Percentiles rank a stretch among this genome's conserved stretches.
Conservation (phyloP, 2,329 filamentous ascomycete species). For the Fulvia fulva region DNA sequence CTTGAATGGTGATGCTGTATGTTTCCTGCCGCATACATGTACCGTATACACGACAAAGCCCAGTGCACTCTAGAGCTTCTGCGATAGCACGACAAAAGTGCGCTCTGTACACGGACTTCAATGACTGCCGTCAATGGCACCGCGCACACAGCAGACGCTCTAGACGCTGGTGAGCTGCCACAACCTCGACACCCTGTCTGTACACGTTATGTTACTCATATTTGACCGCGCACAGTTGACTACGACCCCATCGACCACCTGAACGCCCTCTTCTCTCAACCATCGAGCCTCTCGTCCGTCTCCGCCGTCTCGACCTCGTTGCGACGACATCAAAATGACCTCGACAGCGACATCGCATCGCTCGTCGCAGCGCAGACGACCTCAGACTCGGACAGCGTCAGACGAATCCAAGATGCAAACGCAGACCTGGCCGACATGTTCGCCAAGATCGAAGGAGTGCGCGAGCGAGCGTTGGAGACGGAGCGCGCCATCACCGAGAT, state of each 20-base stretch:
- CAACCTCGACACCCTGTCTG: neutral
- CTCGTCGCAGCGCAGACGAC: slow-evolving; percentile 74
- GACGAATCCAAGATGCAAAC: slow-evolving; percentile 88
- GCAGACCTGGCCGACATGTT: slow-evolving; percentile 85
- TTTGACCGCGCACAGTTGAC: slow-evolving; percentile 53
- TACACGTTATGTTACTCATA: neutral
- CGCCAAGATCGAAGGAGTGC: slow-evolving; percentile 89
- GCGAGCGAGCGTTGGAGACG: slow-evolving; percentile 81
- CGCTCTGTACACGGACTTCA: neutral
- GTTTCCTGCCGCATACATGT: too few species aligned
- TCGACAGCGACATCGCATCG: slow-evolving; percentile 70
- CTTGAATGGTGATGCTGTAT: too few species aligned
- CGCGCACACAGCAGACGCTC: slow-evolving; percentile 12
- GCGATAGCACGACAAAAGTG: neutral
- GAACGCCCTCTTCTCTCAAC: slow-evolving; percentile 88
- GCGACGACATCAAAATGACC: slow-evolving; percentile 71
- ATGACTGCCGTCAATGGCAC: slow-evolving; percentile 17
- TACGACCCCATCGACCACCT: slow-evolving; percentile 93
- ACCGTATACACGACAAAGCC: too few species aligned
- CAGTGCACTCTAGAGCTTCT: too few species aligned
- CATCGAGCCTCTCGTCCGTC: slow-evolving; percentile 76
- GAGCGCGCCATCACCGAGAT: slow-evolving; percentile 96
- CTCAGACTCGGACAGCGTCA: slow-evolving; percentile 80
- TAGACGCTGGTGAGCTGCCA: slow-evolving; percentile 21
- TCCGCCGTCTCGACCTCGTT: slow-evolving; percentile 70